A percentile compares a stretch with the other conserved stretches of the same genome.
These are phyloP conservation scores for Raffaelea arxii DNA, from an alignment of 2,329 filamentous ascomycete genomes.

Conservation along the genomic window DNA sequence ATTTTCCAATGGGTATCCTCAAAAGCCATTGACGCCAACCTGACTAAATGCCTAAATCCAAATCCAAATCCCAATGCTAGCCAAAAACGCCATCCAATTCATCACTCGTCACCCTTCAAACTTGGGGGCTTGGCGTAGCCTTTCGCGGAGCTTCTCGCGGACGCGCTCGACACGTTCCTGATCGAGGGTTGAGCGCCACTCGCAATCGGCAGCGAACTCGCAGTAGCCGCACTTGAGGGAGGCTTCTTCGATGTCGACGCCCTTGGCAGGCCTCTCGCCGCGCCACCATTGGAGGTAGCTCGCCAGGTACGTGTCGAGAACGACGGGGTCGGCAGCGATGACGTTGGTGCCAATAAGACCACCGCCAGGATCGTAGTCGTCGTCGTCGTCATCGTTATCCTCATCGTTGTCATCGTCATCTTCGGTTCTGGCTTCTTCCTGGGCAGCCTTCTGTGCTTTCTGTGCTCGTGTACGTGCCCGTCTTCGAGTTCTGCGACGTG, in stretches of 20 bases:
- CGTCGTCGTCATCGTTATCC: conserved; percentile 3
- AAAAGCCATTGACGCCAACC: too few species aligned
- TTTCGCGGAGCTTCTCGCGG: conserved; percentile 8
- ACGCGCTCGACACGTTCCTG: conserved; percentile 32
- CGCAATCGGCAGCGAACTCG: conserved; percentile 69
- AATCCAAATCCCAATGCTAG: too few species aligned
- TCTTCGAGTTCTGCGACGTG: not conserved
- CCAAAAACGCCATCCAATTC: too few species aligned
- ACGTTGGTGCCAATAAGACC: conserved; percentile 44
- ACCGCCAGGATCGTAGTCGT: conserved; percentile 20
- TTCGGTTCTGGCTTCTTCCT: not conserved
- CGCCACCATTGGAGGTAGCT: conserved; percentile 78
- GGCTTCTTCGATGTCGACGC: conserved; percentile 67
- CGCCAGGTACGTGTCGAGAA: conserved; percentile 55
- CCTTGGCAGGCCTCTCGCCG: conserved; percentile 59
- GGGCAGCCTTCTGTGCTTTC: not conserved
- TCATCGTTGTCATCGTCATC: not conserved
- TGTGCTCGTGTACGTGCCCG: not conserved
- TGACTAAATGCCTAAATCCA: too few species aligned
- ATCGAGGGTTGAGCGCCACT: conserved; percentile 65
- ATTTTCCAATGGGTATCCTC: too few species aligned
- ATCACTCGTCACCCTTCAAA: too few species aligned
- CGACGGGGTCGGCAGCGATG: conserved; percentile 54
- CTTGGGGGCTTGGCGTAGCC: too few species aligned
- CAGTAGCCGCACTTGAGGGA: conserved; percentile 80